Conservation (phyloP, 352 stramenopile species). For the Globisporangium carolinianum region DNA sequence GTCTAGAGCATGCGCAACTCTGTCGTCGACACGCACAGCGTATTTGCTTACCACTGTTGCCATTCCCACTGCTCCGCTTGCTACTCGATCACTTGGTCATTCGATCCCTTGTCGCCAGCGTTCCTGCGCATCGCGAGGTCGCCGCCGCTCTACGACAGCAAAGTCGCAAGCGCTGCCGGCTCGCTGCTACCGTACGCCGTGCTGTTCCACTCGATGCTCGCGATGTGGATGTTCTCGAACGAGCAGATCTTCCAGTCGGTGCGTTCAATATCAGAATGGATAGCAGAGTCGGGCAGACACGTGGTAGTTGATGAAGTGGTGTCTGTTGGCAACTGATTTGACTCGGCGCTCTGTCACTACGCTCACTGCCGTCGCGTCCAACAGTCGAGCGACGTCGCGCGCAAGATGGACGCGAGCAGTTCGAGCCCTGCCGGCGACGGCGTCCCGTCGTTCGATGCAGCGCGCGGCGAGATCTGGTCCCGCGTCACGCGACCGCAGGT, state of each 20-base stretch:
- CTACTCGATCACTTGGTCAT: neutral
- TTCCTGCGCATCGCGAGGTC: constrained; percentile 70
- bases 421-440: constrained; percentile 26
- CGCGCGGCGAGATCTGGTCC: constrained; percentile 40
- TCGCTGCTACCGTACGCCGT: constrained; percentile 69
- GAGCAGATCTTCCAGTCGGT: constrained; percentile 74
- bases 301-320: neutral
- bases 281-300: no score
- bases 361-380: neutral
- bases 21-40: no score
- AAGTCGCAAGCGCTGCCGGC: constrained; percentile 48
- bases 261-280: neutral
- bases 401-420: no score
- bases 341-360: neutral
- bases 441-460: constrained; percentile 42
- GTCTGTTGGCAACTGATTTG: neutral
- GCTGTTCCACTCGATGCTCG: constrained; percentile 61
- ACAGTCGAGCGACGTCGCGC: constrained; percentile 1
- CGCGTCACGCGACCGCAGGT: constrained; percentile 65
- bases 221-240: constrained; percentile 87
- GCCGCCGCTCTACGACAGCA: constrained; percentile 64
- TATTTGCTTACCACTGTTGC: no score
- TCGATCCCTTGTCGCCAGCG: constrained; percentile 11
- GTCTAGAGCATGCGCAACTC: no score
- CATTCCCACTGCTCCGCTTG: no score